Conservation (phyloP, 2,329 filamentous ascomycete genomes). For the Verticillium isaacii region DNA sequence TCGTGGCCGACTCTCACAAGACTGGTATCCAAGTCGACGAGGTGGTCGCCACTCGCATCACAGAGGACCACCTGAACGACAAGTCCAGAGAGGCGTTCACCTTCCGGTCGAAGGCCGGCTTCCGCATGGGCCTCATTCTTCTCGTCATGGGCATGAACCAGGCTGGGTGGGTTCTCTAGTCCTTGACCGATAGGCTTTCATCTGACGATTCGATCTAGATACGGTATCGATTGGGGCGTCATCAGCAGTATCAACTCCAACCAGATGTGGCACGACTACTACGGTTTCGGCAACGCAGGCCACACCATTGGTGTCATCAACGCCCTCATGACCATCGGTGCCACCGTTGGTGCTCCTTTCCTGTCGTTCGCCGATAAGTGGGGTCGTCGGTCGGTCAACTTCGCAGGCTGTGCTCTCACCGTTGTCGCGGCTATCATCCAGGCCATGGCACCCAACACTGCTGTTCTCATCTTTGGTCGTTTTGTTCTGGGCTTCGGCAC, state of each 20-base stretch:
- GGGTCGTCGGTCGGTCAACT: conserved; percentile 44
- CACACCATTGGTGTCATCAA: conserved; percentile 37
- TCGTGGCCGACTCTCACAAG: conserved; percentile 24
- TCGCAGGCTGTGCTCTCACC: conserved; percentile 38
- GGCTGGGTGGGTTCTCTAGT: conserved; percentile 22
- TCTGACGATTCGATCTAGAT: conserved; percentile 12
- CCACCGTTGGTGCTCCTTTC: conserved; percentile 42
- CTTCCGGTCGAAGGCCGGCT: conserved; percentile 33
- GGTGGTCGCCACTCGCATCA: conserved; percentile 36
- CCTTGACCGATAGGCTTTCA: background rate
- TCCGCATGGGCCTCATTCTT: conserved; percentile 35
- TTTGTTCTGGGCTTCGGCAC: conserved; percentile 52
- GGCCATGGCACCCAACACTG: conserved; percentile 27
- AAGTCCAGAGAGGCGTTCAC: conserved; percentile 34
- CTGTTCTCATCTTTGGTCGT: conserved; percentile 41
- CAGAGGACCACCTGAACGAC: conserved; percentile 38
- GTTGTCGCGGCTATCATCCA: conserved; percentile 37
- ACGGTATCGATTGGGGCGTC: conserved; percentile 44
- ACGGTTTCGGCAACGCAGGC: conserved; percentile 34
- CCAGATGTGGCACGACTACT: conserved; percentile 35
- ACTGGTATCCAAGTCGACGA: conserved; percentile 34
- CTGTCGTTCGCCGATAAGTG: conserved; percentile 44
- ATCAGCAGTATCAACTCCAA: conserved; percentile 40
- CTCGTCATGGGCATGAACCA: conserved; percentile 41
- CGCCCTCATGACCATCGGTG: conserved; percentile 41